Base-by-base conservation (phyloP, 805 yeast genomes). In the Metschnikowia koreensis region DNA sequence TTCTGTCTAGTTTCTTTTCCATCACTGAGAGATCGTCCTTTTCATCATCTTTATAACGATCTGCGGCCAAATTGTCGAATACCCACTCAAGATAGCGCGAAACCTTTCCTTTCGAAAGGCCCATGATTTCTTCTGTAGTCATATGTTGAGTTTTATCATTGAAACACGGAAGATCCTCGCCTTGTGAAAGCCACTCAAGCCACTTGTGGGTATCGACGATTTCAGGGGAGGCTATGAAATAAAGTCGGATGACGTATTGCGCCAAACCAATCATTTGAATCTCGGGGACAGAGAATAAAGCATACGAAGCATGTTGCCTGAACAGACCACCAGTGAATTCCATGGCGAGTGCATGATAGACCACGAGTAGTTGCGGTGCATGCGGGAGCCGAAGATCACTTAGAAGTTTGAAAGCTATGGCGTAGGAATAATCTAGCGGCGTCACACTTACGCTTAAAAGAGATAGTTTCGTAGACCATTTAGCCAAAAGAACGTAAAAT, bases 61-160 rank as follows among this genome's bases (percentile, higher is more conserved):
- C 58, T 5, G 67, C 65, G 2, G 71, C 56, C 12, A 73, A 46
- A 38, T 63, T 64, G 9, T 71, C 71, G 46, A 73, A 67, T 47
- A 80, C 73, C 82, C 86, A 81, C 22, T 75, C 68, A 28, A 83
- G 63, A 63, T 82, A 86, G 28, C 70, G 64, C 4, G 72, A 71
- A 2, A 76, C 70, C 50, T 78, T 70, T 1, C 61, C 59, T n/a
- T 76, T 75, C 40, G 73, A 67, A 86, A 89, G 82, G 12, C 66
- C 62, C 10, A 74, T 46, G 3, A 83, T 60, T 13, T 75, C 75
- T 6, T 51, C 49, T n/a, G 54, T 50, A 28, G 57, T 55, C 54
- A 57, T 52, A 29, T 28, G 44, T 33, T 59, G 62, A 15, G 33
- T 28, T 7, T 44, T 34, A 46, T 52, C 41, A 41, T 53, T 51